Conservation (phyloP, 2,329 filamentous ascomycete species). For the Epichloe glyceriae region DNA sequence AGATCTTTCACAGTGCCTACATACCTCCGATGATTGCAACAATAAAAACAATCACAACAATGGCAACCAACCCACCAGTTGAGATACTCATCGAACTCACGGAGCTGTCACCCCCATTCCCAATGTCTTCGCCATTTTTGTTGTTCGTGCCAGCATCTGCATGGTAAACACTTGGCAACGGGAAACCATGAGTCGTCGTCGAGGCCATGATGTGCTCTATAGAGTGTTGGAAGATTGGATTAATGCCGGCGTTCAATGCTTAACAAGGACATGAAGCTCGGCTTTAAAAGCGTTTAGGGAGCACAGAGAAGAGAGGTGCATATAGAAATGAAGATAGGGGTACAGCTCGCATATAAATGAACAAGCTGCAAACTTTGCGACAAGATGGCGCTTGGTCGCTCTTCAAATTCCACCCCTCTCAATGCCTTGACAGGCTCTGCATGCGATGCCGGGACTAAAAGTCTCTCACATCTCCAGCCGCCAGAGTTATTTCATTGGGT, state of each 20-base stretch:
- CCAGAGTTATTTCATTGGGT: background rate
- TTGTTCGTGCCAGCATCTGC: slow-evolving; percentile 23
- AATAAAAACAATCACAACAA: slow-evolving; percentile 56
- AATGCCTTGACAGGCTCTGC: slow-evolving; percentile 1
- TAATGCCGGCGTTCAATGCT: background rate
- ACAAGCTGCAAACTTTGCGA: background rate
- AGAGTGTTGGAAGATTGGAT: background rate
- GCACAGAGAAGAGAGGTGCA: background rate
- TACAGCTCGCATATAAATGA: background rate
- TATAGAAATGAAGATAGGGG: background rate
- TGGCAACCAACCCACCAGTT: slow-evolving; percentile 57
- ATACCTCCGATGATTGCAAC: slow-evolving; percentile 59
- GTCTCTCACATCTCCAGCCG: slow-evolving; percentile 1
- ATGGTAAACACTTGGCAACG: slow-evolving; percentile 27
- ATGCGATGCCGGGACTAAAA: background rate
- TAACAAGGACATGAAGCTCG: background rate
- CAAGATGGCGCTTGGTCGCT: background rate
- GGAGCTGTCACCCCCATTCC: slow-evolving; percentile 50
- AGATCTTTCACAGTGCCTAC: slow-evolving; percentile 13
- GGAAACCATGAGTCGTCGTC: slow-evolving; percentile 23
- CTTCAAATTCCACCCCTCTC: background rate
- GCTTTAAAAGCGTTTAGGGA: background rate
- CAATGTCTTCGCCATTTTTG: slow-evolving; percentile 39
- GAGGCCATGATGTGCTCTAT: slow-evolving; percentile 23
- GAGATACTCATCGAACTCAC: slow-evolving; percentile 45